Evolutionary conservation across 202 grass and related monocot species (phyloP).

Genomic region (Cymbopogon flexuosus): DNA sequence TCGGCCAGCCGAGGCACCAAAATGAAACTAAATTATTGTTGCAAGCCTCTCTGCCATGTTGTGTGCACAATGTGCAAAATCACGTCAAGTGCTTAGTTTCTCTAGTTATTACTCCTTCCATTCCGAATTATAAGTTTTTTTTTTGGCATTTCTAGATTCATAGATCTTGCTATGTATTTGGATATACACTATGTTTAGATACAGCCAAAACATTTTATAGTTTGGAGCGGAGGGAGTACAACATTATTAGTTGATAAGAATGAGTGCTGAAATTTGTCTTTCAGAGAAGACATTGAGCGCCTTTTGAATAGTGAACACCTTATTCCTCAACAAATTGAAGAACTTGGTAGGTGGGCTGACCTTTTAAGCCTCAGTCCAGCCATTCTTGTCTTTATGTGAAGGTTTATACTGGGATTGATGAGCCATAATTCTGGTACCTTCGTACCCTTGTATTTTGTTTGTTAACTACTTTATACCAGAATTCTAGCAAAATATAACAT

Average conservation of each 20-base stretch:
- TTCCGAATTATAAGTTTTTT: not conserved
- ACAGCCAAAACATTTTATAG: not conserved
- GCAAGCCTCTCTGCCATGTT: not conserved
- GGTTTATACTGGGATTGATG: not conserved
- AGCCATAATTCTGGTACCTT: not conserved
- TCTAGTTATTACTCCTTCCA: not conserved
- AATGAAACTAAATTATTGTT: not conserved
- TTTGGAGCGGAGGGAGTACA: not conserved
- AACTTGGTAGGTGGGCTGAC: not conserved
- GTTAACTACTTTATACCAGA: not conserved
- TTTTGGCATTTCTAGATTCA: not conserved
- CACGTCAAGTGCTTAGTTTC: not conserved
- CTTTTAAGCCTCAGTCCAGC: not conserved
- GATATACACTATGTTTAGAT: not conserved
- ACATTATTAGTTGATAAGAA: not conserved
- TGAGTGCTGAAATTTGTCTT: not conserved
- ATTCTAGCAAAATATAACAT: not conserved
- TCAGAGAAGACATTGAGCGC: not conserved
- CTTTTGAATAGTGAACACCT: not conserved
- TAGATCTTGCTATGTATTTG: not conserved
- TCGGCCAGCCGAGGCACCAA: not conserved
- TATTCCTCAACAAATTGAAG: not conserved
- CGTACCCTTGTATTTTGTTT: not conserved
- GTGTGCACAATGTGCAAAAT: not conserved
- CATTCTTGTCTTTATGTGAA: conserved; percentile 1